Evolutionary conservation across 1,284 basidiomycete species (phyloP).

Genomic region (Ustilago sp.): DNA sequence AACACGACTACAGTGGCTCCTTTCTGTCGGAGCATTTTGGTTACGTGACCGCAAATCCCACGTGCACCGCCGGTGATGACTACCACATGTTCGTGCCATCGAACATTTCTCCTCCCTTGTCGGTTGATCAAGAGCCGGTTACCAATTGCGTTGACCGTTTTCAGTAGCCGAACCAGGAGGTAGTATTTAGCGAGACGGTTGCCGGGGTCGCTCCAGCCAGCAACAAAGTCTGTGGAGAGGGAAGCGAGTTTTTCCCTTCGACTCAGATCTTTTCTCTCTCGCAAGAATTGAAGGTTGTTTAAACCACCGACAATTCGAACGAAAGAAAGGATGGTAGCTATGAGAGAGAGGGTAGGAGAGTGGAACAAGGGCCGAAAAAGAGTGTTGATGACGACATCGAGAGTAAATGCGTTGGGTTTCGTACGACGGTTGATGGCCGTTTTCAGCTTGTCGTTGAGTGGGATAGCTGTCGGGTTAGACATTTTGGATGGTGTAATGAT

Average conservation of each 20-base stretch:
- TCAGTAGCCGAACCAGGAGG: slow-evolving; percentile 33
- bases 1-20: slow-evolving; percentile 55
- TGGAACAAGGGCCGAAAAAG: slow-evolving; percentile 41
- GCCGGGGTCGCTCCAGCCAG: slow-evolving; percentile 23
- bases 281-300: slow-evolving; percentile 32
- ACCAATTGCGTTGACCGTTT: slow-evolving; percentile 50
- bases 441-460: slow-evolving; percentile 34
- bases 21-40: slow-evolving; percentile 37
- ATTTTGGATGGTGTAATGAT: slow-evolving; percentile 5
- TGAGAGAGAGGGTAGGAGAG: slow-evolving; percentile 28
- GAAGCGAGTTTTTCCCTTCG: slow-evolving; percentile 21
- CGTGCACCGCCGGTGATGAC: slow-evolving; percentile 59
- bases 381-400: slow-evolving; percentile 33
- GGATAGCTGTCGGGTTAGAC: slow-evolving; percentile 12
- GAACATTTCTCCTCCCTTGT: slow-evolving; percentile 26
- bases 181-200: slow-evolving; percentile 40
- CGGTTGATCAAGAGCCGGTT: slow-evolving; percentile 48
- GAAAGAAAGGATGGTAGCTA: slow-evolving; percentile 48
- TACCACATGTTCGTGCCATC: slow-evolving; percentile 54
- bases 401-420: slow-evolving; percentile 33
- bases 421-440: slow-evolving; percentile 28
- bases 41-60: slow-evolving; percentile 52
- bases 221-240: slow-evolving; percentile 21
- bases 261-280: slow-evolving; percentile 27
- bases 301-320: slow-evolving; percentile 44